Base-by-base conservation (phyloP, 163 green algal species). In the Chlamydomonas reinhardtii region DNA sequence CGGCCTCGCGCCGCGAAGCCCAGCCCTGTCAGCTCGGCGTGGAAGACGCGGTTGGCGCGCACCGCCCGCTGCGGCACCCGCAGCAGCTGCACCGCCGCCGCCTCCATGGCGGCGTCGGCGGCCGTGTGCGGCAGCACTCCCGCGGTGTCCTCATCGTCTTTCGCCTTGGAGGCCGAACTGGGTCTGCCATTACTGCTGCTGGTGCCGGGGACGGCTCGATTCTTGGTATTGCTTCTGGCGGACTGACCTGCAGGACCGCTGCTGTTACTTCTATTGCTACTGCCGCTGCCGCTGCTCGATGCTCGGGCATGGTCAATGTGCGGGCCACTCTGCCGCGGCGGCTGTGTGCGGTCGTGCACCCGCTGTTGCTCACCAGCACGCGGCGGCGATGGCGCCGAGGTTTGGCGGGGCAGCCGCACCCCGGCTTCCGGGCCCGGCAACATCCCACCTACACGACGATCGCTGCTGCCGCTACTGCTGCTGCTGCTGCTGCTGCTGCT, bases 81-180 rank as follows among this genome's bases (percentile, higher is more conserved):
- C 20, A 85, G 78, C 68, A 71, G 66, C 31, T 14, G 25, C 31
- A 32, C 31, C 0, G 78, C 78, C 19, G 78, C 78, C 37, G n/a
- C 78, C 66, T 75, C 62, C 35, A 68, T 31, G 56, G 59, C 74
- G 66, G 12, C 27, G 66, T 25, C 66, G 0, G 5, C n/a, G n/a
- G 66, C n/a, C 5, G n/a, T 22, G 31, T n/a, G 66, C 66, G 66
- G 66, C 66, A 56, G 66, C 31, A 5, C 15, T 32, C 14, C 54
- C 27, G 56, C 19, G 24, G 61, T 22, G 61, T 4, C 5, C 4
- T 31, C 24, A 22, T 29, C 3, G 61, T 29, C 61, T 6, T 12
- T 29, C 61, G 61, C 39, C 39, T 48, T 48, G 61, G 20, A n/a
- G 17, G 61, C 4, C 0, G 61, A 66, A 15, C 5, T n/a, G 61